Percentiles rank a stretch among this genome's conserved stretches.
Evolutionary conservation across 1,284 basidiomycete genomes (phyloP).

Genomic region (Thelephora terrestris): DNA sequence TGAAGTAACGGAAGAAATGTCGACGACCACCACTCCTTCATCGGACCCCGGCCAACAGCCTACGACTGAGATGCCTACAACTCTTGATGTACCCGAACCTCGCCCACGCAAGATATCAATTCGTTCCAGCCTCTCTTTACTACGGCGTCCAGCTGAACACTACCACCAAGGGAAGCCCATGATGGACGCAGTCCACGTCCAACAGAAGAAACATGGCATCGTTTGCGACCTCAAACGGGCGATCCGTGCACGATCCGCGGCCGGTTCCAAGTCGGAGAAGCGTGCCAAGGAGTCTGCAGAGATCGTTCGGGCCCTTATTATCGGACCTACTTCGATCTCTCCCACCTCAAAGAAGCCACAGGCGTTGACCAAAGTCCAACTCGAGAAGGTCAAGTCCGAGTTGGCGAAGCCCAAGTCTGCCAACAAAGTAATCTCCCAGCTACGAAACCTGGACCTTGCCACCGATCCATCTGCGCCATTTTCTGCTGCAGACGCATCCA

Average conservation of each 20-base stretch:
- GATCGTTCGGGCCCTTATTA: conserved; percentile 54
- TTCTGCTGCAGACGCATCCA: conserved; percentile 25
- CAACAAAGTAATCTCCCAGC: conserved; percentile 56
- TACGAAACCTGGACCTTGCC: conserved; percentile 33
- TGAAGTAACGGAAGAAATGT: too few species aligned
- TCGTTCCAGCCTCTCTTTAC: too few species aligned
- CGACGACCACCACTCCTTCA: too few species aligned
- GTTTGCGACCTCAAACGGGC: conserved; percentile 25
- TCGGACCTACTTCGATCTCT: conserved; percentile 37
- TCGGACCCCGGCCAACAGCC: too few species aligned
- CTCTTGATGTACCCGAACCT: too few species aligned
- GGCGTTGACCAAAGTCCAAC: conserved; percentile 33
- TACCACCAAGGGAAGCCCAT: conserved; percentile 17
- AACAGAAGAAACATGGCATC: conserved; percentile 29
- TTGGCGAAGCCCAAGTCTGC: conserved; percentile 57
- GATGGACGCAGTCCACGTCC: conserved; percentile 27
- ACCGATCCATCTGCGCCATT: neutral
- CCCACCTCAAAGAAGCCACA: conserved; percentile 26
- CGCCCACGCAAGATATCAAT: too few species aligned
- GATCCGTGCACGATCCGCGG: conserved; percentile 13
- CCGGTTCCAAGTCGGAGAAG: conserved; percentile 37
- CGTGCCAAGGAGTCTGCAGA: conserved; percentile 55
- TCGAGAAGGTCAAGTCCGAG: conserved; percentile 62
- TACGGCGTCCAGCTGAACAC: too few species aligned
- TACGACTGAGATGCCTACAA: too few species aligned